phyloP scores from a whole-genome alignment of 2,329 filamentous ascomycete species.

The Epichloe typhina region DNA sequence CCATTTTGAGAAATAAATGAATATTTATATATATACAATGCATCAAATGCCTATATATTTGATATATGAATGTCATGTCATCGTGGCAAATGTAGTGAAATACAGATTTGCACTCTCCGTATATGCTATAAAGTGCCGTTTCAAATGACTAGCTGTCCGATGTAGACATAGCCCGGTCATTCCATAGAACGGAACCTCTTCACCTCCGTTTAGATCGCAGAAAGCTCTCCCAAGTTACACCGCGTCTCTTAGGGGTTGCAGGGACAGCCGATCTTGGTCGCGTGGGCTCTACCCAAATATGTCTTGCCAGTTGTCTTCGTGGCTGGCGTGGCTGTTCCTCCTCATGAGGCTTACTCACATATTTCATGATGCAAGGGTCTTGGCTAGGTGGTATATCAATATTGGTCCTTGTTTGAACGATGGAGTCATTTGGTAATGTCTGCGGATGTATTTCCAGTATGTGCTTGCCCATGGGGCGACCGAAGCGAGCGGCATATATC shows the following conservation, averaged over 20 bases:
- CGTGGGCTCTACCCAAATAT: slow-evolving; percentile 11
- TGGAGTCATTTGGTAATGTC: slow-evolving; percentile 26
- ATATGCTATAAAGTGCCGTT: background rate
- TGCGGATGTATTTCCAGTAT: slow-evolving; percentile 26
- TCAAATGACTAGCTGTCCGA: background rate
- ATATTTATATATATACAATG: background rate
- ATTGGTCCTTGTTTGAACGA: slow-evolving; percentile 18
- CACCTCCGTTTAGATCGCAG: slow-evolving; percentile 14
- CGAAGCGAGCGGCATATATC: slow-evolving; percentile 19
- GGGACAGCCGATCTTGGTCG: slow-evolving; percentile 6
- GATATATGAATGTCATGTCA: background rate
- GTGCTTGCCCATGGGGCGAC: slow-evolving; percentile 13
- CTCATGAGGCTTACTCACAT: slow-evolving; percentile 10
- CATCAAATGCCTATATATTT: background rate
- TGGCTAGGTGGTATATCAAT: slow-evolving; percentile 26
- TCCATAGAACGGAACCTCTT: background rate
- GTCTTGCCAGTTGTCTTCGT: slow-evolving; percentile 4
- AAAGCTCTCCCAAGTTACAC: slow-evolving; percentile 12
- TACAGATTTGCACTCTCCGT: background rate
- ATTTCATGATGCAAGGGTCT: slow-evolving; percentile 20
- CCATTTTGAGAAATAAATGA: background rate
- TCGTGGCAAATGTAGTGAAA: background rate
- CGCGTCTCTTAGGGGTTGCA: slow-evolving; percentile 5
- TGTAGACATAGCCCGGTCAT: background rate
- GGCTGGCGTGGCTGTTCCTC: slow-evolving; percentile 5